phyloP scores from a whole-genome alignment of 345 rosid species.

The Eucalyptus regnans region DNA sequence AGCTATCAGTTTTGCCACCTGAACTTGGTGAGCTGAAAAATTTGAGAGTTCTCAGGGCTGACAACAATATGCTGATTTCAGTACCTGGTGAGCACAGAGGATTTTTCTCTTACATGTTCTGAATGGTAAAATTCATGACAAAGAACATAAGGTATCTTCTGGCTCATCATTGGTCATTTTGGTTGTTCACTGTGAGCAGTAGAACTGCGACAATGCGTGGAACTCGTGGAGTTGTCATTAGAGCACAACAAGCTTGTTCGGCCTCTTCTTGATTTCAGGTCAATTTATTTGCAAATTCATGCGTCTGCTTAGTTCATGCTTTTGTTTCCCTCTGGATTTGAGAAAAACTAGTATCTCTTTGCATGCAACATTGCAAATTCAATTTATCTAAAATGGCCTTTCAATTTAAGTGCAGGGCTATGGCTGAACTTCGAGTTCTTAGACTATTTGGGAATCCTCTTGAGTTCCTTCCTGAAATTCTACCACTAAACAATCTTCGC shows the following conservation, averaged over 20 bases:
- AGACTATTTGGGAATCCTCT: slow-evolving; percentile 95
- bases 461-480: slow-evolving; percentile 95
- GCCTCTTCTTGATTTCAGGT: slow-evolving; percentile 99
- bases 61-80: slow-evolving; percentile 66
- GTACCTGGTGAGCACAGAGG: slow-evolving; percentile 69
- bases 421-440: slow-evolving; percentile 76
- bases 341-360: not conserved
- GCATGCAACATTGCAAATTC: not conserved
- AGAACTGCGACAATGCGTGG: slow-evolving; percentile 85
- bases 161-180: not conserved
- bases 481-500: slow-evolving; percentile 80
- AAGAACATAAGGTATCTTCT: not conserved
- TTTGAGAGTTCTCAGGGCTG: slow-evolving; percentile 71
- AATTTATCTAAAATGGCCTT: slow-evolving; percentile 16
- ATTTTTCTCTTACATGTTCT: not conserved
- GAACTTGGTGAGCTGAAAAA: slow-evolving; percentile 73
- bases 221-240: slow-evolving; percentile 76
- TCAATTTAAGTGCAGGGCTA: slow-evolving; percentile 63
- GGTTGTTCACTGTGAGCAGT: slow-evolving; percentile 35
- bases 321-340: not conserved
- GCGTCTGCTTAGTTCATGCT: not conserved
- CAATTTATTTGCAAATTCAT: slow-evolving; percentile 5
- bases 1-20: slow-evolving; percentile 68
- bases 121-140: not conserved
- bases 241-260: slow-evolving; percentile 94